These are phyloP conservation scores for Ganoderma multipileum DNA, from an alignment of 1,284 basidiomycete genomes.

Conservation along the genomic window DNA sequence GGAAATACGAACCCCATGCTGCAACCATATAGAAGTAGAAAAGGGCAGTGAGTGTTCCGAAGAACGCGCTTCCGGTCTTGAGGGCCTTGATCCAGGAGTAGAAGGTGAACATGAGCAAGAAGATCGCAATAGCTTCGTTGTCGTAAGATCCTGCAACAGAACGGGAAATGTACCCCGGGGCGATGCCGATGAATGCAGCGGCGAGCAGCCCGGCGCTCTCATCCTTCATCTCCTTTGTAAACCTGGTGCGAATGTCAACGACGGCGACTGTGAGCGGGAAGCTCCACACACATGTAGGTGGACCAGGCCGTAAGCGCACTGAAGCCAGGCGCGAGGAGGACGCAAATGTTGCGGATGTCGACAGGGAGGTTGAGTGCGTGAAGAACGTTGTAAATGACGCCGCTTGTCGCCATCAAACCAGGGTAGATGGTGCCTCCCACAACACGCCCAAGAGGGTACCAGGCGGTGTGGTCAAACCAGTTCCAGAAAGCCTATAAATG, in stretches of 20 bases:
- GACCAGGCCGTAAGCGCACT: slow-evolving; percentile 96
- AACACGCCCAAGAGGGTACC: slow-evolving; percentile 98
- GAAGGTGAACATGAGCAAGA: slow-evolving; percentile 99
- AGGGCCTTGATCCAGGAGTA: slow-evolving; percentile 98
- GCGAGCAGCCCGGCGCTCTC: slow-evolving; percentile 94
- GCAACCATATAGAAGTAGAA: slow-evolving; percentile 99
- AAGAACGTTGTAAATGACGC: slow-evolving; percentile 93
- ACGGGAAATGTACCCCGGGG: slow-evolving; percentile 97
- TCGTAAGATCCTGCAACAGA: slow-evolving; percentile 99
- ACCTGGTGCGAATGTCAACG: slow-evolving; percentile 53
- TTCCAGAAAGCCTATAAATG: slow-evolving; percentile 93
- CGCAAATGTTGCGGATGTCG: slow-evolving; percentile 97
- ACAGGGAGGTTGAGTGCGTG: slow-evolving; percentile 93
- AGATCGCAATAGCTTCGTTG: slow-evolving; percentile 99
- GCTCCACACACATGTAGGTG: slow-evolving; percentile 84
- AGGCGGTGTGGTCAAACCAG: slow-evolving; percentile 99
- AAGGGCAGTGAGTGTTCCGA: slow-evolving; percentile 88
- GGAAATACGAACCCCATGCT: slow-evolving; percentile 84
- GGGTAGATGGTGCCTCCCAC: slow-evolving; percentile 99
- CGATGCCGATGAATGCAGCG: slow-evolving; percentile 98
- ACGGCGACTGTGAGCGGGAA: neutral
- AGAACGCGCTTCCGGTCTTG: slow-evolving; percentile 93
- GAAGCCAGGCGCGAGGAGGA: slow-evolving; percentile 96
- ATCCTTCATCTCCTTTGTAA: slow-evolving; percentile 94
- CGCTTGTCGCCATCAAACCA: slow-evolving; percentile 97